phyloP scores from a whole-genome alignment of 345 rosid species.

The Litchi chinensis region DNA sequence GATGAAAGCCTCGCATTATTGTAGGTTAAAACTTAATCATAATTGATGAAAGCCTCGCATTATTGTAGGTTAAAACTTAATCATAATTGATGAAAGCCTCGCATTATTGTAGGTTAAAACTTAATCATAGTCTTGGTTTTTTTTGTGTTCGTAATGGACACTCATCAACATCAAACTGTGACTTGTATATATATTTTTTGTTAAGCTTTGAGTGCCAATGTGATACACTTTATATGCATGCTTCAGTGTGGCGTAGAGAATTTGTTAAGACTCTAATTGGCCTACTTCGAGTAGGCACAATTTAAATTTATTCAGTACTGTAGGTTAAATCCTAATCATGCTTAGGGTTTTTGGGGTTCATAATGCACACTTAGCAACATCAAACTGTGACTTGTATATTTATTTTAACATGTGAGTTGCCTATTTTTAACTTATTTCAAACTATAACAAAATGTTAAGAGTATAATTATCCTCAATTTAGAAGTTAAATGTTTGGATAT shows the following conservation, averaged over 20 bases:
- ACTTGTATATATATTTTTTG: too few relatives aligned
- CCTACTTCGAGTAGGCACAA: too few relatives aligned
- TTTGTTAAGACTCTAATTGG: too few relatives aligned
- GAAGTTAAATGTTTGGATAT: constrained; percentile 21
- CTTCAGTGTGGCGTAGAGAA: too few relatives aligned
- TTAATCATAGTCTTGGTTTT: too few relatives aligned
- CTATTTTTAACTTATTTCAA: neutral
- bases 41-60: neutral
- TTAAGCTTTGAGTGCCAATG: too few relatives aligned
- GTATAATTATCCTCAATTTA: neutral
- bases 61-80: too few relatives aligned
- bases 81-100: neutral
- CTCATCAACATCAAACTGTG: too few relatives aligned
- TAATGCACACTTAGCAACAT: neutral
- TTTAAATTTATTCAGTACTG: neutral
- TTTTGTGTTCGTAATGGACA: too few relatives aligned
- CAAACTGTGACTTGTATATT: neutral
- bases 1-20: neutral
- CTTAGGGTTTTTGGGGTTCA: constrained; percentile 2
- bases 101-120: too few relatives aligned
- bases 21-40: too few relatives aligned
- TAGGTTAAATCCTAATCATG: constrained; percentile 1
- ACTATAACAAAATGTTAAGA: neutral
- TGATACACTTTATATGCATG: too few relatives aligned
- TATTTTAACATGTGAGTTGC: neutral